A percentile compares a stretch with the other conserved stretches of the same genome.
phyloP scores from a whole-genome alignment of 1,284 basidiomycete species.

The Ceratobasidium sp. region DNA sequence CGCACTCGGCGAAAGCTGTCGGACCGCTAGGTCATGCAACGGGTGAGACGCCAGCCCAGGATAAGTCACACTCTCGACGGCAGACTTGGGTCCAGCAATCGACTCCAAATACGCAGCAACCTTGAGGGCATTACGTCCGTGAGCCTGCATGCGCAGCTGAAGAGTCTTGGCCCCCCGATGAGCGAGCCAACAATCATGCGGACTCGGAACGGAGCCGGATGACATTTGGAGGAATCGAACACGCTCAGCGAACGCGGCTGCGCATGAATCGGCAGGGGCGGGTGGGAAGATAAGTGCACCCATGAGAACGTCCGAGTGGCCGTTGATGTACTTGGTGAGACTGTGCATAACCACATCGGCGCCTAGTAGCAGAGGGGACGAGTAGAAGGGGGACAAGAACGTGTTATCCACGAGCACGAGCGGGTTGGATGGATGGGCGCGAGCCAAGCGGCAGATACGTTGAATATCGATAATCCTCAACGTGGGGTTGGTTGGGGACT shows the following conservation, averaged over 20 bases:
- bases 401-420: constrained; percentile 92
- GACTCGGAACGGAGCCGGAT: constrained; percentile 84
- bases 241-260: constrained; percentile 55
- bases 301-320: constrained; percentile 91
- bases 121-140: constrained; percentile 82
- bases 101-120: constrained; percentile 74
- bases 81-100: constrained; percentile 49
- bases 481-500: constrained; percentile 94
- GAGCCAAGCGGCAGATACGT: constrained; percentile 66
- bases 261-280: constrained; percentile 54
- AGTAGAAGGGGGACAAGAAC: constrained; percentile 91
- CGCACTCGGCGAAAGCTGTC: constrained; percentile 69
- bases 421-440: constrained; percentile 62
- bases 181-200: constrained; percentile 91
- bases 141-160: constrained; percentile 83
- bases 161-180: constrained; percentile 93
- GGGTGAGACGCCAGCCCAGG: constrained; percentile 55
- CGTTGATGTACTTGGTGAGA: constrained; percentile 92
- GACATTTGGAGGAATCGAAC: constrained; percentile 93
- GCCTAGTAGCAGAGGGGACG: constrained; percentile 84
- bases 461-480: constrained; percentile 84
- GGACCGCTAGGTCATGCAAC: constrained; percentile 14
- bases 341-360: constrained; percentile 83
- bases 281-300: constrained; percentile 78
- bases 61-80: constrained; percentile 60